Percentiles rank a stretch among this genome's conserved stretches.
phyloP scores from a whole-genome alignment of 1,139 yeast genomes.

The Pichia sp. region DNA sequence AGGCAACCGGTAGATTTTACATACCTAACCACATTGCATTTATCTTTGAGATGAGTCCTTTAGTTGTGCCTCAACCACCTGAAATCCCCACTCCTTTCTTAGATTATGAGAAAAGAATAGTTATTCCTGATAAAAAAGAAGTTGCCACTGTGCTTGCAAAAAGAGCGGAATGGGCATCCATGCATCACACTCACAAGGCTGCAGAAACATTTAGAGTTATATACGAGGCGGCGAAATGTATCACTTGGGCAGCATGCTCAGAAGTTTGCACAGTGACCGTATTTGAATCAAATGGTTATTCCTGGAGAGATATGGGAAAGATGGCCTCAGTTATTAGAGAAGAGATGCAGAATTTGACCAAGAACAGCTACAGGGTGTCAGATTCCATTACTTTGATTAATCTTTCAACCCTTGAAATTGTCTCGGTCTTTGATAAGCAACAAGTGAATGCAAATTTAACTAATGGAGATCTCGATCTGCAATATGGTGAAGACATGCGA shows the following conservation, averaged over 20 bases:
- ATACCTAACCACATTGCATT: conserved; percentile 18
- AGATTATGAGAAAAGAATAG: conserved; percentile 33
- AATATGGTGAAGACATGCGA: neutral
- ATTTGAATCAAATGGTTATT: conserved; percentile 23
- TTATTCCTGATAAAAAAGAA: conserved; percentile 32
- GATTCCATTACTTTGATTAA: conserved; percentile 19
- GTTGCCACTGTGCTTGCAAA: conserved; percentile 27
- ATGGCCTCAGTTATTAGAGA: conserved; percentile 19
- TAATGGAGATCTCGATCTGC: neutral
- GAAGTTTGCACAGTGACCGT: conserved; percentile 20
- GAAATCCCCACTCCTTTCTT: conserved; percentile 37
- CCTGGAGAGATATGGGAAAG: conserved; percentile 19
- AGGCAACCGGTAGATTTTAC: conserved; percentile 14
- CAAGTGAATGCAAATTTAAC: neutral
- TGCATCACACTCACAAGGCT: conserved; percentile 33
- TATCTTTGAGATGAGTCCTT: conserved; percentile 22
- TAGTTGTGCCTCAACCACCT: conserved; percentile 31
- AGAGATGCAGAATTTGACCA: conserved; percentile 19
- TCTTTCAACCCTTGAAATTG: conserved; percentile 12
- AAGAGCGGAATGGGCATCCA: conserved; percentile 35
- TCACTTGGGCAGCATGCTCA: conserved; percentile 31
- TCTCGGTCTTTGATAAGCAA: conserved; percentile 3
- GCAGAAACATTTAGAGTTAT: conserved; percentile 35
- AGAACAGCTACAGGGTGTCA: conserved; percentile 9
- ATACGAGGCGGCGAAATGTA: conserved; percentile 33